A percentile compares a stretch with the other conserved stretches of the same genome.
These are phyloP conservation scores for Stagonosporopsis vannaccii DNA, from an alignment of 2,329 filamentous ascomycete genomes.

Conservation along the genomic window DNA sequence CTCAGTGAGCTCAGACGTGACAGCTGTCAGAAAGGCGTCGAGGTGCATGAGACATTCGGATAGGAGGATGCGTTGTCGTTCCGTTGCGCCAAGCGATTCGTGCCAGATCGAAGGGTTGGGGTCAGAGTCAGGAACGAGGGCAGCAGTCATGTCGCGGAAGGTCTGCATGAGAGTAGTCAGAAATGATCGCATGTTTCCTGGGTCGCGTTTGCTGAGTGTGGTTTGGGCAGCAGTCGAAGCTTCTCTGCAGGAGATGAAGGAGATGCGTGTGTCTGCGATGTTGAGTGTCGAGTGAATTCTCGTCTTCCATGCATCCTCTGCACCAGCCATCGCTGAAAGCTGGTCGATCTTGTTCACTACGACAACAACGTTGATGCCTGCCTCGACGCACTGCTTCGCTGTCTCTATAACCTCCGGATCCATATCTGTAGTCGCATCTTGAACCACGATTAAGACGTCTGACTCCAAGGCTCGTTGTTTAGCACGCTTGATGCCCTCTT, in stretches of 20 bases:
- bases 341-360: conserved; percentile 69
- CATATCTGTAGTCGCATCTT: conserved; percentile 71
- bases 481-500: conserved; percentile 89
- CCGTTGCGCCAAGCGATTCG: conserved; percentile 88
- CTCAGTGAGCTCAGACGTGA: conserved; percentile 36
- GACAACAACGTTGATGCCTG: conserved; percentile 63
- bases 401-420: conserved; percentile 66
- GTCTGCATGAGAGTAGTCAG: conserved; percentile 70
- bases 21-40: conserved; percentile 73
- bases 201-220: conserved; percentile 49
- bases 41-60: conserved; percentile 75
- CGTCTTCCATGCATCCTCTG: conserved; percentile 27
- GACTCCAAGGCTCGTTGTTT: conserved; percentile 81
- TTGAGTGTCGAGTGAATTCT: conserved; percentile 32
- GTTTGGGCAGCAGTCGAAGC: conserved; percentile 39
- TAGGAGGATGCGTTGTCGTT: conserved; percentile 85
- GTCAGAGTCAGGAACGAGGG: conserved; percentile 50
- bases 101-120: conserved; percentile 73
- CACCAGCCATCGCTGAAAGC: conserved; percentile 45
- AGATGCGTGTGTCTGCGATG: conserved; percentile 54
- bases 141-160: conserved; percentile 74
- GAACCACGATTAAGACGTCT: conserved; percentile 81
- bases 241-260: conserved; percentile 76
- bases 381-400: conserved; percentile 57
- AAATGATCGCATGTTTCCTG: conserved; percentile 73